phyloP scores from a whole-genome alignment of 768 basidiomycete genomes.

The Pisolithus sp. region DNA sequence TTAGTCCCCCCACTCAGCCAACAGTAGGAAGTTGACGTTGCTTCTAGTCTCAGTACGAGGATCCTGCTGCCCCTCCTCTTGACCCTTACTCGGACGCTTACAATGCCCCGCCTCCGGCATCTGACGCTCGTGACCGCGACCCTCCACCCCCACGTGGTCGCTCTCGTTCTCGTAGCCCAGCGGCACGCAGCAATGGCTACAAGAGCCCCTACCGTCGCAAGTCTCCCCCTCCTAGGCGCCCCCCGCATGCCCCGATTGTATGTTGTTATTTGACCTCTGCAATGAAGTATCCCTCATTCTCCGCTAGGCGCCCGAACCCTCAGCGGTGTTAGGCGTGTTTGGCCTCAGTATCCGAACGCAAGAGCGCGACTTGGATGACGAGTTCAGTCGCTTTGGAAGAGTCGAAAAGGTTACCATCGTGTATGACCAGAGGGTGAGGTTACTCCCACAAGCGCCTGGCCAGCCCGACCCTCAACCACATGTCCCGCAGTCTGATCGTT shows the following conservation, averaged over 20 bases:
- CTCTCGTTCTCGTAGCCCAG: conserved; percentile 69
- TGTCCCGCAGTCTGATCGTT: conserved; percentile 72
- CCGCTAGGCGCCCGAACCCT: conserved; percentile 79
- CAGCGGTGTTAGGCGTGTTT: conserved; percentile 92
- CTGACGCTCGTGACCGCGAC: conserved; percentile 49
- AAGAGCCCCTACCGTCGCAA: conserved; percentile 57
- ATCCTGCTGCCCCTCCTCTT: conserved; percentile 48
- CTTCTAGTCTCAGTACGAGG: conserved; percentile 59
- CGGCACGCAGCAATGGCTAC: conserved; percentile 41
- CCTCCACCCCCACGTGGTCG: conserved; percentile 53
- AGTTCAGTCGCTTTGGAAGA: conserved; percentile 81
- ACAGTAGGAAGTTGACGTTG: conserved; percentile 5
- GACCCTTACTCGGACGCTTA: conserved; percentile 84
- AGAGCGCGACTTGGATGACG: conserved; percentile 91
- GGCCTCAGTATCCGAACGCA: conserved; percentile 94
- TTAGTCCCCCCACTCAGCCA: conserved; percentile 17
- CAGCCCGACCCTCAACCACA: conserved; percentile 17
- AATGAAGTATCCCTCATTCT: conserved; percentile 30
- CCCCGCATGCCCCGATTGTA: conserved; percentile 70
- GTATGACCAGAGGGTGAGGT: conserved; percentile 87
- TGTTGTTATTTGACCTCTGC: conserved; percentile 27
- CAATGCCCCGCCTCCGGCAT: conserved; percentile 50
- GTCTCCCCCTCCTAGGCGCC: conserved; percentile 56
- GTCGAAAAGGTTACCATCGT: conserved; percentile 97
- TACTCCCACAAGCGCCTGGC: conserved; percentile 6